Base-by-base conservation (phyloP, 2,329 filamentous ascomycete genomes). In the Davidsoniella neocaledoniae region DNA sequence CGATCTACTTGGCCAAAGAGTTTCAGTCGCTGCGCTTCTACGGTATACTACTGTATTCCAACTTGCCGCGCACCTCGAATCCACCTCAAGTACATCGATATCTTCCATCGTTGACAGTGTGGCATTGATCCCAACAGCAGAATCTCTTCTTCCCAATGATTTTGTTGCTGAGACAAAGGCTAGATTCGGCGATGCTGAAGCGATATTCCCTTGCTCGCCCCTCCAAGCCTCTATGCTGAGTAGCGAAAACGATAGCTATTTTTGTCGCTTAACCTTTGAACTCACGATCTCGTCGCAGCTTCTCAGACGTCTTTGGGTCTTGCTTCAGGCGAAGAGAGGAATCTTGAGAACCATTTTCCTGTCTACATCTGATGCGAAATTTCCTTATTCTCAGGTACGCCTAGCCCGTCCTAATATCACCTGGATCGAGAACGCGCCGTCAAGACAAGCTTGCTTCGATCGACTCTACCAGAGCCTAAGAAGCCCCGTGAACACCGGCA, bases 291-390 rank as follows among this genome's bases (percentile, higher is more conserved):
- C 77, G 33, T 52, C 74, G 0, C 29, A 33, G 29, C 8, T 9
- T 33, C 29, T 33, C 29, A 33, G 12, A 12, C 29, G 29, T 10
- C 29, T 33, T 33, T 33, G 29, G 29, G 55, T 64, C 2, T 58
- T 62, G 1, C 76, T 88, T 67, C 63, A 76, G 3, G 54, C 61
- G 21, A 71, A 86, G 26, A 86, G 94, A 59, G 76, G 75, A 1
- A 88, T 94, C 29, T 64, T 95, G 9, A 72, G 86, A 16, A 91
- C 87, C 0, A 78, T 74, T 55, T 94, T 95, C 57, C 61, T 76
- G 2, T 68, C 75, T 2, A 90, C 83, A 0, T 69, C 77, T 23
- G 67, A 80, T 49, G 58, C 70, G 1, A 64, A 64, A 2, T 71
- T 75, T 56, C 76, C 86, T 0, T 85, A 82, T 58, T 77, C 77